Conservation (phyloP, 1,139 yeast genomes). For the Entelexis paramagnoliae region DNA sequence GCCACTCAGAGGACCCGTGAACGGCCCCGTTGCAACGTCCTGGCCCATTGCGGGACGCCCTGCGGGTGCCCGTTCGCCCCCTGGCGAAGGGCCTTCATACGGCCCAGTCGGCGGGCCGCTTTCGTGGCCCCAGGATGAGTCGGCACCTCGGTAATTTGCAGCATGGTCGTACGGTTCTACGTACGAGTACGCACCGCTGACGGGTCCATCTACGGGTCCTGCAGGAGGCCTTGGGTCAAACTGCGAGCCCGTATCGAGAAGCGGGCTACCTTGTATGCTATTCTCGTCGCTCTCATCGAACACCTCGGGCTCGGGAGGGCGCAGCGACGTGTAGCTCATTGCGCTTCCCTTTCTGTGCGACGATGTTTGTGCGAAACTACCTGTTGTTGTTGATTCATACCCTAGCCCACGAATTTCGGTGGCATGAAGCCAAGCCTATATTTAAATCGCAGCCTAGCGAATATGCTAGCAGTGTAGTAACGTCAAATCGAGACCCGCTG, state of each 20-base stretch:
- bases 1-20: background rate
- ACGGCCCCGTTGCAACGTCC: background rate
- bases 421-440: background rate
- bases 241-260: slow-evolving; percentile 18
- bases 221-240: background rate
- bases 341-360: background rate
- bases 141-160: background rate
- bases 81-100: background rate
- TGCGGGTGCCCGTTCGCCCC: no score
- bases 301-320: slow-evolving; percentile 7
- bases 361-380: background rate
- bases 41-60: no score
- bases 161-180: slow-evolving; percentile 1
- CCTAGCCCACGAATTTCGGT: background rate
- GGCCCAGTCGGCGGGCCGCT: background rate
- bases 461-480: no score
- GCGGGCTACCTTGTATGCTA: slow-evolving; percentile 24
- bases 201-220: background rate
- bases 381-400: background rate
- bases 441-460: no score
- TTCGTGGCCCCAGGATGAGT: background rate
- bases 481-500: no score
- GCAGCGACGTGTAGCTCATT: slow-evolving; percentile 10
- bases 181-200: background rate
- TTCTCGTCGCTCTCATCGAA: slow-evolving; percentile 20